A percentile compares a stretch with the other conserved stretches of the same genome.
Conservation (phyloP, 2,329 filamentous ascomycete species). For the Cephalotrichum gorgonifer region DNA sequence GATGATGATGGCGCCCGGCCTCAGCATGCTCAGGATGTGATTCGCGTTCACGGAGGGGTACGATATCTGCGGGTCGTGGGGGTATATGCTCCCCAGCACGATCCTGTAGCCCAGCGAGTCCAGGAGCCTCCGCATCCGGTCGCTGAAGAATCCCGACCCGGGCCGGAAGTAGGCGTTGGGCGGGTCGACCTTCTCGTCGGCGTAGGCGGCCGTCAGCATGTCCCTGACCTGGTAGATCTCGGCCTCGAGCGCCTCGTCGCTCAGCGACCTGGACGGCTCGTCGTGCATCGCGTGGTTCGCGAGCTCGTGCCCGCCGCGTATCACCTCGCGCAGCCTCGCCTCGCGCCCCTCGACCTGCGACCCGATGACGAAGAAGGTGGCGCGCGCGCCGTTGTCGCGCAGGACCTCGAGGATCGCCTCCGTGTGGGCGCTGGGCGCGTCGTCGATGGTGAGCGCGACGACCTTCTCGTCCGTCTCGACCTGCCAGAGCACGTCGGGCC, state of each 20-base stretch:
- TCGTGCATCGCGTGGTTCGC: conserved; percentile 88
- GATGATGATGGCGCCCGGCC: conserved; percentile 69
- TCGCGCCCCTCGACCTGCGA: conserved; percentile 54
- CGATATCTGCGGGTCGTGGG: conserved; percentile 79
- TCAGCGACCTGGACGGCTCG: conserved; percentile 58
- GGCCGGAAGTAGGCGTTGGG: conserved; percentile 66
- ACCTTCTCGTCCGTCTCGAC: conserved; percentile 48
- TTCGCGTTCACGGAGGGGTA: conserved; percentile 59
- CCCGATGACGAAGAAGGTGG: conserved; percentile 86
- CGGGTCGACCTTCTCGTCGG: conserved; percentile 25
- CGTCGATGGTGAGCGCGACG: conserved; percentile 78
- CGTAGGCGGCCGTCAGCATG: conserved; percentile 48
- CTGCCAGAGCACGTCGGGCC: conserved; percentile 73
- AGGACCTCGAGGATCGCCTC: conserved; percentile 58
- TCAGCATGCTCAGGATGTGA: conserved; percentile 72
- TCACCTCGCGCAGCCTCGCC: conserved; percentile 42
- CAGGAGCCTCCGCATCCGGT: conserved; percentile 53
- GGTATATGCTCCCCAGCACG: conserved; percentile 78
- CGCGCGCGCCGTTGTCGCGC: conserved; percentile 53
- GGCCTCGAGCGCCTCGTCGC: conserved; percentile 43
- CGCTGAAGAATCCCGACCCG: conserved; percentile 74
- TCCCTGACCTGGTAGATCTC: conserved; percentile 58
- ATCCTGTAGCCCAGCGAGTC: conserved; percentile 55
- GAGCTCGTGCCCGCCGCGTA: conserved; percentile 58
- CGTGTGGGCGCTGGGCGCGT: conserved; percentile 68